Evolutionary conservation across 352 stramenopile species (phyloP).

Genomic region (Globisporangium radiosum): DNA sequence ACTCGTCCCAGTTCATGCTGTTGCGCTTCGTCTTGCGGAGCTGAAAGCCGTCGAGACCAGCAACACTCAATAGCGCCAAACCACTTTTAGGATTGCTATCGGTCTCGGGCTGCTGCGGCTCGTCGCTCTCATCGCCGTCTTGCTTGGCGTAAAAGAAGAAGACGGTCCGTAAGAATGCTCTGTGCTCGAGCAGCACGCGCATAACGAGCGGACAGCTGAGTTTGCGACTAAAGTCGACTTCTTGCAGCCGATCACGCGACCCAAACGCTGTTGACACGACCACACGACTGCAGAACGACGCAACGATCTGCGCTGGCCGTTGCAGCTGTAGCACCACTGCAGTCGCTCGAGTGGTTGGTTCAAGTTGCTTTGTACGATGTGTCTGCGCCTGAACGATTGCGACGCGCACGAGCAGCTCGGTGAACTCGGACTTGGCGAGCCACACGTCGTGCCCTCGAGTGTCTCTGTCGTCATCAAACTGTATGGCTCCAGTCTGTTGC

Average conservation of each 20-base stretch:
- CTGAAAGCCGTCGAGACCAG: slow-evolving; percentile 21
- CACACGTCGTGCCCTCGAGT: slow-evolving; percentile 3
- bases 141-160: slow-evolving; percentile 58
- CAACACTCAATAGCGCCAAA: background rate
- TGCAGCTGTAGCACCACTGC: background rate
- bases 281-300: slow-evolving; percentile 32
- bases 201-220: slow-evolving; percentile 35
- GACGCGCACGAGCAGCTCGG: slow-evolving; percentile 10
- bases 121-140: slow-evolving; percentile 16
- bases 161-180: slow-evolving; percentile 38
- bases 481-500: too few species aligned
- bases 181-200: slow-evolving; percentile 43
- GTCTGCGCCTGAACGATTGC: slow-evolving; percentile 2
- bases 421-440: slow-evolving; percentile 12
- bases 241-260: slow-evolving; percentile 8
- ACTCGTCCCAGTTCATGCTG: slow-evolving; percentile 47
- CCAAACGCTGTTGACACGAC: slow-evolving; percentile 18
- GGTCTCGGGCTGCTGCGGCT: background rate
- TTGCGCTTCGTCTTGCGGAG: slow-evolving; percentile 49
- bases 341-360: background rate
- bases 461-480: background rate
- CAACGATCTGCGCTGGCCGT: slow-evolving; percentile 28
- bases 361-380: background rate
- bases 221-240: slow-evolving; percentile 34
- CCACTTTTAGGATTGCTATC: too few species aligned